Evolutionary conservation across 345 rosid species (phyloP).

Genomic region (Salix caprea): DNA sequence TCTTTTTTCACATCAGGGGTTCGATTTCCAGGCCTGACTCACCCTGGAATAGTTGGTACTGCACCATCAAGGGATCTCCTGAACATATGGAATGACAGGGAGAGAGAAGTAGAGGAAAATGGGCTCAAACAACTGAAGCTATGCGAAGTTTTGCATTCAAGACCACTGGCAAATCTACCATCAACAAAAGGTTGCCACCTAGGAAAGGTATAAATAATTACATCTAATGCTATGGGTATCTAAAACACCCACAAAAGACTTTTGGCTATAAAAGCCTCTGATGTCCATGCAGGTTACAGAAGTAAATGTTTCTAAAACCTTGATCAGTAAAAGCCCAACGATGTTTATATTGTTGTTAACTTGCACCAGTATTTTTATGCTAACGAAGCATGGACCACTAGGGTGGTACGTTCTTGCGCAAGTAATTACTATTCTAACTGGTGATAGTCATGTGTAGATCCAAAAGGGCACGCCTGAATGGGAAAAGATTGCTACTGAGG

Average conservation of each 20-base stretch:
- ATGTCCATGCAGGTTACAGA: neutral
- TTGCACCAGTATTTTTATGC: neutral
- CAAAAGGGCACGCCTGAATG: conserved; percentile 58
- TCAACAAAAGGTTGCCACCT: conserved; percentile 66
- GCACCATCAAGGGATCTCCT: conserved; percentile 83
- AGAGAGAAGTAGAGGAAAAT: conserved; percentile 64
- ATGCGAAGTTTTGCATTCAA: conserved; percentile 73
- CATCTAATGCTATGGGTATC: neutral
- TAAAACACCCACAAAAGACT: neutral
- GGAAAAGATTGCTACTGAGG: conserved; percentile 68
- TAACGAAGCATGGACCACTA: neutral
- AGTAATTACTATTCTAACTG: neutral
- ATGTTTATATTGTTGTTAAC: neutral
- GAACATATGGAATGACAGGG: conserved; percentile 76
- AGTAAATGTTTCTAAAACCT: neutral
- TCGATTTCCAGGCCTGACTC: conserved; percentile 80
- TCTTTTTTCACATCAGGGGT: conserved; percentile 48
- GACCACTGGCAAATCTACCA: conserved; percentile 78
- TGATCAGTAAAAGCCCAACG: too few relatives aligned
- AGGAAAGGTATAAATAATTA: conserved; percentile 47
- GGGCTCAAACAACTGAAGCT: conserved; percentile 44
- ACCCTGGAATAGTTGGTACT: conserved; percentile 82
- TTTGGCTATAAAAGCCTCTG: neutral
- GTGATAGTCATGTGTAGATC: conserved; percentile 39
- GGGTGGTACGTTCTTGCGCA: neutral